These are phyloP conservation scores for Primulina huaijiensis DNA, from an alignment of 257 asterid species.

Conservation along the genomic window DNA sequence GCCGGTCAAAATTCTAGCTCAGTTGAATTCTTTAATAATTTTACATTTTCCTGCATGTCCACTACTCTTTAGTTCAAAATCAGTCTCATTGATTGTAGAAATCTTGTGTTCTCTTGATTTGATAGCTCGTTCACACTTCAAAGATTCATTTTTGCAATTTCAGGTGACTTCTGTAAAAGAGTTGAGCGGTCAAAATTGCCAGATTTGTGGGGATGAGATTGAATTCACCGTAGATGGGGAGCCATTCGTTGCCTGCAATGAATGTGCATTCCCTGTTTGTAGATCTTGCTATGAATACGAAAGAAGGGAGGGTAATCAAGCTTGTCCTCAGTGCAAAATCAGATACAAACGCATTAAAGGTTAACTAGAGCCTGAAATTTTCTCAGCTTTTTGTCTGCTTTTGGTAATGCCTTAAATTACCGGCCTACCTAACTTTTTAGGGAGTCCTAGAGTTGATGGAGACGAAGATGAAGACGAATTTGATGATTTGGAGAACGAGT, in stretches of 20 bases:
- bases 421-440: conserved; percentile 33
- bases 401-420: background rate
- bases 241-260: conserved; percentile 85
- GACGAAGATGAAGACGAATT: conserved; percentile 85
- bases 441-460: conserved; percentile 89
- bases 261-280: conserved; percentile 92
- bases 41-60: background rate
- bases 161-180: conserved; percentile 46
- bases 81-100: background rate
- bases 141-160: background rate
- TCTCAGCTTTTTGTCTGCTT: background rate
- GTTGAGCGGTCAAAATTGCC: conserved; percentile 75
- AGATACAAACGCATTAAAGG: conserved; percentile 89
- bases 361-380: conserved; percentile 28
- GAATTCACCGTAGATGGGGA: conserved; percentile 66
- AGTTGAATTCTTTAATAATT: background rate
- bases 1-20: conserved; percentile 12
- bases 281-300: conserved; percentile 91
- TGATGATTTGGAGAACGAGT: conserved; percentile 85
- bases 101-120: conserved; percentile 10
- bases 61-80: background rate
- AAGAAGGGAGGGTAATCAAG: conserved; percentile 84
- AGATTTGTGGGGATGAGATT: conserved; percentile 85
- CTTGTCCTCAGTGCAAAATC: conserved; percentile 90
- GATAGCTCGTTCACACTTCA: background rate